These are phyloP conservation scores for Chrysoporthe austroafricana DNA, from an alignment of 2,329 filamentous ascomycete species.

Conservation along the genomic window DNA sequence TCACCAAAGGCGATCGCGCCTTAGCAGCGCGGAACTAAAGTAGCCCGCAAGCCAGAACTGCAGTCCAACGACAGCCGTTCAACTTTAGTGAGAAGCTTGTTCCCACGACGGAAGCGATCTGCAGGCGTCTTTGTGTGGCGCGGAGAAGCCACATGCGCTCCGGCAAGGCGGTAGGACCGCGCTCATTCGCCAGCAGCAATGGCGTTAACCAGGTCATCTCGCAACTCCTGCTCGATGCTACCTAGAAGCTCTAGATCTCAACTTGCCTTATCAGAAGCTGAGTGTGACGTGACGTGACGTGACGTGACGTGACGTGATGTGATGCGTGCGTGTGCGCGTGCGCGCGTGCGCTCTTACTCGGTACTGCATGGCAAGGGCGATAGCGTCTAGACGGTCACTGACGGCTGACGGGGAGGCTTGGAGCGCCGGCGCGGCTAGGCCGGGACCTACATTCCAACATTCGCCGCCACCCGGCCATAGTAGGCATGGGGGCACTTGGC, in stretches of 20 bases:
- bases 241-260: not conserved
- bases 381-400: not conserved
- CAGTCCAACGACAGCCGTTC: not conserved
- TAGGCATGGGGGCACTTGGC: not conserved
- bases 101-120: conserved; percentile 4
- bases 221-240: too few species aligned
- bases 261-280: not conserved
- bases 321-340: not conserved
- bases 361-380: not conserved
- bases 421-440: not conserved
- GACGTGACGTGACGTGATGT: not conserved
- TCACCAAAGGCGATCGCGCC: not conserved
- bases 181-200: not conserved
- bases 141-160: not conserved
- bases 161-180: not conserved
- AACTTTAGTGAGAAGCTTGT: conserved; percentile 7
- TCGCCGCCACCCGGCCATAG: too few species aligned
- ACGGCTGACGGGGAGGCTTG: too few species aligned
- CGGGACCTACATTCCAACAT: not conserved
- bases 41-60: not conserved
- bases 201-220: not conserved
- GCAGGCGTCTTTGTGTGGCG: not conserved
- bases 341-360: too few species aligned
- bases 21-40: not conserved
- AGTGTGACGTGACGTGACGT: not conserved